Evolutionary conservation across 768 basidiomycete species (phyloP), one percentile per base, ranked within the genome.

Genomic region (Trametes elegans): DNA sequence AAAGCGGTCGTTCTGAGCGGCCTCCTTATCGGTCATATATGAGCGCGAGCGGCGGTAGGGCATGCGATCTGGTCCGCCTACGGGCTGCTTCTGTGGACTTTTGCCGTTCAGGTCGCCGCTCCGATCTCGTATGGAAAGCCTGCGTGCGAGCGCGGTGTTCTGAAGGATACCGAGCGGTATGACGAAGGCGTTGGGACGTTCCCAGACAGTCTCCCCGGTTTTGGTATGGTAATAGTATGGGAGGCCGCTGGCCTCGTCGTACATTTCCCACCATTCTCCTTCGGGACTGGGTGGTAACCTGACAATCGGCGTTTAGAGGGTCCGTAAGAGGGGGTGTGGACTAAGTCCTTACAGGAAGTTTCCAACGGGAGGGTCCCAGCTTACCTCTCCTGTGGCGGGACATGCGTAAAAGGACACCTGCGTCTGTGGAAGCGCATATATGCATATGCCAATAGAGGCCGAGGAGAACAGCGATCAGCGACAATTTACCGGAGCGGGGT

Each of bases 241-340:
- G 52, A 93, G 75, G 27, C 90, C 90, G 40, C 85, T 88, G 40
- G 85, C 81, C 32, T 92, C 88, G 67, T 98, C 94, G 40, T 77
- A 77, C 55, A 97, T 79, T 70, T 97, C 94, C 94, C 94, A 98
- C 93, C 94, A 97, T 68, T 96, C 93, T 36, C 94, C 93, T 39
- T 90, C 84, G 4, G 81, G 78, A 61, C 78, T 88, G 5, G 91
- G 88, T 42, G 94, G 94, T 40, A 95, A 75, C 44, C 91, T 93
- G 62, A 6, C 66, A 29, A 41, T 16, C 29, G 51, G 16, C 16
- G 5, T 21, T 16, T 27, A 14, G 29, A 5, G 5, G 23, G 18
- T 9, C 36, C 11, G 14, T n/a, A 43, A 9, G 9, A 43, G 2
- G 23, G 18, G 43, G 18, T 43, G 5, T 13, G 39, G 23, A 21